Evolutionary conservation across 139 green algal species (phyloP).

Genomic region (Chlorella sp.): DNA sequence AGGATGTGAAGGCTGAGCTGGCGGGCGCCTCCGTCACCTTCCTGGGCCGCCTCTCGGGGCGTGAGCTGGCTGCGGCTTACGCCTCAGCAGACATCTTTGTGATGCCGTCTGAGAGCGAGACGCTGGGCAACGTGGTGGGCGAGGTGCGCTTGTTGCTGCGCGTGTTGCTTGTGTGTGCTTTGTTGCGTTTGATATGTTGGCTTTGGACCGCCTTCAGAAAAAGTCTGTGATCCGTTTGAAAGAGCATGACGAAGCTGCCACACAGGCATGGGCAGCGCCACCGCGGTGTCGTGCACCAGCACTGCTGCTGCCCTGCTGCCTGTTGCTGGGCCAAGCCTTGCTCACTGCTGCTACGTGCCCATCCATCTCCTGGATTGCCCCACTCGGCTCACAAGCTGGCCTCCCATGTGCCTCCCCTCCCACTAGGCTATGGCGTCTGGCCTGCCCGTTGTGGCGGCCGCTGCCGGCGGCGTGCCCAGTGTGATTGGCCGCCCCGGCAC

Average conservation of each 20-base stretch:
- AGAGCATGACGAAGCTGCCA: too few species aligned
- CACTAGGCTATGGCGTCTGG: conserved; percentile 72
- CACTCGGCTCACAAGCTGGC: too few species aligned
- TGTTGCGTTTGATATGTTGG: too few species aligned
- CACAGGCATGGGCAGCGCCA: too few species aligned
- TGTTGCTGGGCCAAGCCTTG: too few species aligned
- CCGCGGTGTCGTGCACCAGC: too few species aligned
- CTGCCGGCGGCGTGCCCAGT: conserved; percentile 88
- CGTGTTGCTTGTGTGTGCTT: background rate
- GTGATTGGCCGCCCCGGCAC: conserved; percentile 71
- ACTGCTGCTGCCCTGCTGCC: too few species aligned
- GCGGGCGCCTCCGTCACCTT: conserved; percentile 30
- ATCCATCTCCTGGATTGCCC: too few species aligned
- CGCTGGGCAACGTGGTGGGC: conserved; percentile 63
- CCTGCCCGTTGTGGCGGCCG: conserved; percentile 90
- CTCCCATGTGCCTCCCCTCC: too few species aligned
- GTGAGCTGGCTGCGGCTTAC: conserved; percentile 90
- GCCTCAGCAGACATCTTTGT: conserved; percentile 93
- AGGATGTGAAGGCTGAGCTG: conserved; percentile 50
- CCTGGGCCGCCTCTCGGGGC: conserved; percentile 76
- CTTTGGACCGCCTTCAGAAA: too few species aligned
- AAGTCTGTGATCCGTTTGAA: too few species aligned
- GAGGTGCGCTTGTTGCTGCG: background rate
- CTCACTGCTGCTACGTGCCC: too few species aligned
- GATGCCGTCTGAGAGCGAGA: conserved; percentile 94